A percentile compares a stretch with the other conserved stretches of the same genome.
phyloP scores from a whole-genome alignment of 2,329 filamentous ascomycete genomes.

The Trichoderma sp. region DNA sequence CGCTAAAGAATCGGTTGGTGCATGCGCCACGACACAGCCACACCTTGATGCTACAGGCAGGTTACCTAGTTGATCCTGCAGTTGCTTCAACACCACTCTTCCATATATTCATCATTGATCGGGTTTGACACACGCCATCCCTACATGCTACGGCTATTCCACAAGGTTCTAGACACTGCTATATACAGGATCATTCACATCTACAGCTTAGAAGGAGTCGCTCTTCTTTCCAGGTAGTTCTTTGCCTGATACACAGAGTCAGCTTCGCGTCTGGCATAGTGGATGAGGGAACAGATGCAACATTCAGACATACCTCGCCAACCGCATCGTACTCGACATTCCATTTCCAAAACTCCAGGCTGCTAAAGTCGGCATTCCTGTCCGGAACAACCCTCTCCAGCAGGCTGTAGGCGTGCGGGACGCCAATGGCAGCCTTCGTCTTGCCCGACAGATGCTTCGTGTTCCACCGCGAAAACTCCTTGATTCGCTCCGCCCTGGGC shows the following conservation, averaged over 20 bases:
- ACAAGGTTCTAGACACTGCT: neutral
- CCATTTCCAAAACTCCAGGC: conserved; percentile 28
- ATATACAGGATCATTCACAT: too few relatives aligned
- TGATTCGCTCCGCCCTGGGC: conserved; percentile 32
- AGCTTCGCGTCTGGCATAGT: neutral
- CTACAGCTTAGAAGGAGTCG: neutral
- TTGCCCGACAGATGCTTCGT: conserved; percentile 22
- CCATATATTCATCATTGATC: too few relatives aligned
- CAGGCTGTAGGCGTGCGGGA: conserved; percentile 1
- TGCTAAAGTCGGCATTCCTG: conserved; percentile 17
- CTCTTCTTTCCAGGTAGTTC: neutral
- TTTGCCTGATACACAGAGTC: neutral
- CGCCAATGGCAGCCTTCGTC: neutral
- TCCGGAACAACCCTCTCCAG: conserved; percentile 22
- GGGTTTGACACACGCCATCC: too few relatives aligned
- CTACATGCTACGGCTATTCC: too few relatives aligned
- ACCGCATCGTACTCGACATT: conserved; percentile 30
- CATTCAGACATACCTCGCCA: conserved; percentile 31
- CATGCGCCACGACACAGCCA: conserved; percentile 15
- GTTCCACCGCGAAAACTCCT: conserved; percentile 30
- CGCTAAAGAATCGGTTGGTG: neutral
- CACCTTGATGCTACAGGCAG: neutral
- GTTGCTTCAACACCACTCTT: too few relatives aligned
- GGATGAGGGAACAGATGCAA: too few relatives aligned
- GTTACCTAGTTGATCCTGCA: too few relatives aligned